Percentiles rank a stretch among this genome's conserved stretches.
These are phyloP conservation scores for Gyromitra esculenta DNA, from an alignment of 2,329 filamentous ascomycete genomes.

Conservation along the genomic window DNA sequence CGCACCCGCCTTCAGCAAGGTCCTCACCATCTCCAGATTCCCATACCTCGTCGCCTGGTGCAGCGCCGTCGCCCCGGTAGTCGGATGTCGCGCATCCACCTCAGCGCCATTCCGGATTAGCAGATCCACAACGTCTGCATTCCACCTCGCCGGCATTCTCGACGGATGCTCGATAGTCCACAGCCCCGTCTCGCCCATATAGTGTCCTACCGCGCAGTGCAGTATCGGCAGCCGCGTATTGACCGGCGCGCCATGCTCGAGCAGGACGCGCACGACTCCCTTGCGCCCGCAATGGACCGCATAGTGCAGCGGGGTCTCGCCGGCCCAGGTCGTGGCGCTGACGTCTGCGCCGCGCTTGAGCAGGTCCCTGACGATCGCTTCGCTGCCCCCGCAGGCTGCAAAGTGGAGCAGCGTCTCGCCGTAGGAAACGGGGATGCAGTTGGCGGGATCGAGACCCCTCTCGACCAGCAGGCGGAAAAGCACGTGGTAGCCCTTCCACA, in stretches of 20 bases:
- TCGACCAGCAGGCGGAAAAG: slow-evolving; percentile 26
- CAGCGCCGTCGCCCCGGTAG: slow-evolving; percentile 16
- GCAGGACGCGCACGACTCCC: not conserved
- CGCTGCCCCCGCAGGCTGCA: slow-evolving; percentile 24
- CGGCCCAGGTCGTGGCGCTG: not conserved
- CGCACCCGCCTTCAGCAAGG: not conserved
- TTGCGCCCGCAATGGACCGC: slow-evolving; percentile 21
- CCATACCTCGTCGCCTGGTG: slow-evolving; percentile 15
- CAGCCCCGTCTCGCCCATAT: not conserved
- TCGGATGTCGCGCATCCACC: not conserved
- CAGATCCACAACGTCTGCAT: not conserved
- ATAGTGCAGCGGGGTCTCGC: slow-evolving; percentile 7
- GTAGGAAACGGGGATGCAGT: not conserved
- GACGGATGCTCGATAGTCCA: not conserved
- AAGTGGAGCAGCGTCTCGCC: slow-evolving; percentile 26
- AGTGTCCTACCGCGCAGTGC: not conserved
- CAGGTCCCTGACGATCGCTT: not conserved
- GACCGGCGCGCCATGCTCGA: slow-evolving; percentile 3
- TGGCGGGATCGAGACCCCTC: not conserved
- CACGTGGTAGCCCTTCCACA: slow-evolving; percentile 20
- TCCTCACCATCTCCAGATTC: slow-evolving; percentile 28
- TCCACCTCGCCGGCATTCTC: not conserved
- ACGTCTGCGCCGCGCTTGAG: slow-evolving; percentile 5
- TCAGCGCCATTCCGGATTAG: not conserved
- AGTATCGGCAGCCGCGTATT: not conserved